phyloP scores from a whole-genome alignment of 768 basidiomycete genomes.

The Phanerochaete carnosa region DNA sequence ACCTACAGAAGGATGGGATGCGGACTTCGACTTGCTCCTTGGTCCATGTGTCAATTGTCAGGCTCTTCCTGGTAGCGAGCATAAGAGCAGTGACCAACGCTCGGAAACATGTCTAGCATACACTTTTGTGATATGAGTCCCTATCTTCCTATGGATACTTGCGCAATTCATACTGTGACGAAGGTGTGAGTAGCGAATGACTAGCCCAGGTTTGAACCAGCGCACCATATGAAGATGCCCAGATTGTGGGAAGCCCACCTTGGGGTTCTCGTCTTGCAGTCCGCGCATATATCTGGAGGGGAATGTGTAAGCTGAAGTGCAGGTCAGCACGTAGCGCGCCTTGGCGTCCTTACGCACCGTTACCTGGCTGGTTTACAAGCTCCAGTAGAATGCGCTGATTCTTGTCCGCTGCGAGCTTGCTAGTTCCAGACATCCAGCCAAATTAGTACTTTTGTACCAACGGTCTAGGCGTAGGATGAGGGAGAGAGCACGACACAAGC shows the following conservation, averaged over 20 bases:
- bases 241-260: slow-evolving; percentile 89
- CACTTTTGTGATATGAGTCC: slow-evolving; percentile 94
- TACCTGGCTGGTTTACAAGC: slow-evolving; percentile 70
- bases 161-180: slow-evolving; percentile 77
- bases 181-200: neutral
- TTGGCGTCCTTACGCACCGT: slow-evolving; percentile 49
- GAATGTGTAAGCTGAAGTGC: neutral
- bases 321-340: neutral
- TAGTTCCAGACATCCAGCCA: slow-evolving; percentile 26
- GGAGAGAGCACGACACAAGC: too few species aligned
- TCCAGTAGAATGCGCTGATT: slow-evolving; percentile 68
- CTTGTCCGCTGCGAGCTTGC: slow-evolving; percentile 61
- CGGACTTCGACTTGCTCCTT: slow-evolving; percentile 86
- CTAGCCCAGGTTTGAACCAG: neutral
- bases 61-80: slow-evolving; percentile 63
- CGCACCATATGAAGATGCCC: slow-evolving; percentile 85
- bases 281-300: slow-evolving; percentile 77
- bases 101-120: slow-evolving; percentile 35
- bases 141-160: slow-evolving; percentile 90
- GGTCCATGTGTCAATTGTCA: slow-evolving; percentile 85
- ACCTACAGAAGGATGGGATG: slow-evolving; percentile 13
- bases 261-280: slow-evolving; percentile 84
- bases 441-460: neutral
- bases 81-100: neutral
- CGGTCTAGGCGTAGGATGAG: neutral